These are phyloP conservation scores for Phytophthora pluvialis DNA, from an alignment of 352 stramenopile species.

Conservation along the genomic window DNA sequence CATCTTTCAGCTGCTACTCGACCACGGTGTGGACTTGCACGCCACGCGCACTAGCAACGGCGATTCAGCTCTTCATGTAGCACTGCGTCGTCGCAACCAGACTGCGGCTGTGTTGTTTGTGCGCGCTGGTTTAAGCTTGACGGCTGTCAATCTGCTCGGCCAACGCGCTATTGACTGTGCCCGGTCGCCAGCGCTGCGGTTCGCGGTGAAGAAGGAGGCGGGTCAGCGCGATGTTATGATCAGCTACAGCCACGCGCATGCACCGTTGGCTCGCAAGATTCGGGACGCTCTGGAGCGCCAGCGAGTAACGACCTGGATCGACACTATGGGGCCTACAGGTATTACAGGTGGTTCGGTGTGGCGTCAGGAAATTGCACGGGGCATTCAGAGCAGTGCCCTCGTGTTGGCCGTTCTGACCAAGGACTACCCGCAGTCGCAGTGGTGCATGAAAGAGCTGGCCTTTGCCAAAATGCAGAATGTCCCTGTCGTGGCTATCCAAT, in stretches of 20 bases:
- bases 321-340: conserved; percentile 82
- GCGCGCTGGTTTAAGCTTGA: conserved; percentile 71
- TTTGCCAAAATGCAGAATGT: conserved; percentile 89
- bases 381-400: conserved; percentile 76
- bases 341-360: conserved; percentile 83
- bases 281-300: conserved; percentile 71
- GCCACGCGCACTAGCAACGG: conserved; percentile 65
- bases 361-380: conserved; percentile 82
- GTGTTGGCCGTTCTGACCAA: conserved; percentile 75
- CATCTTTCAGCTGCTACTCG: conserved; percentile 61
- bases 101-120: conserved; percentile 72
- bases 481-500: conserved; percentile 85
- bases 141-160: conserved; percentile 60
- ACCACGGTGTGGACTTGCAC: conserved; percentile 59
- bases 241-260: conserved; percentile 86
- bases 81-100: conserved; percentile 73
- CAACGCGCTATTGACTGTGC: conserved; percentile 81
- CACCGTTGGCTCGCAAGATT: conserved; percentile 65
- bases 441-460: conserved; percentile 89
- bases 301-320: conserved; percentile 87
- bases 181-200: conserved; percentile 67
- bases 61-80: conserved; percentile 78
- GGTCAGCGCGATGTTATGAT: conserved; percentile 89
- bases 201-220: conserved; percentile 86
- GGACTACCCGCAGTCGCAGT: conserved; percentile 82